Evolutionary conservation across 192 early-diverging fungal species (phyloP), one percentile per base, ranked within the genome.

Genomic region (Coemansia sp.): DNA sequence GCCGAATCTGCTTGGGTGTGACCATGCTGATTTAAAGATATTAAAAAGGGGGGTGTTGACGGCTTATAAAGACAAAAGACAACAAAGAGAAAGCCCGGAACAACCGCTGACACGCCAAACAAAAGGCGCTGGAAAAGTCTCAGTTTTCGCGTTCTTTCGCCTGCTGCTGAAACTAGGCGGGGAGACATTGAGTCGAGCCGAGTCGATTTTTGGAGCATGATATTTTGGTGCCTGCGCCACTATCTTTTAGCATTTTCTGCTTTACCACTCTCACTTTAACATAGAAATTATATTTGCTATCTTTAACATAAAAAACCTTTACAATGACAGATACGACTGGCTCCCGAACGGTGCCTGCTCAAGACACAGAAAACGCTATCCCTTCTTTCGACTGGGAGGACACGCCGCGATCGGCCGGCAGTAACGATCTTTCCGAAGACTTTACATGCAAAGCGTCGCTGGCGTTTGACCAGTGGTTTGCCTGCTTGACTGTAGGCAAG

Each of bases 381-480:
- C 34, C 34, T 37, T 8, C 34, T 37, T 19, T 63, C 14, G 53
- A 63, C 45, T 63, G 61, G 61, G 53, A 63, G 14, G 52, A 48
- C 42, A 45, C 52, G n/a, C 17, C 23, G 8, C 62, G 6, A 8
- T 37, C 34, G 34, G 34, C 34, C 17, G 12, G 52, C 57, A 34
- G 52, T 37, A 30, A 33, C 33, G 50, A 53, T 39, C 37, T 38
- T 13, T 37, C 55, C 0, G 55, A 55, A 1, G 60, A 73, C 57
- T 65, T 71, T 27, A 64, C 61, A 21, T 78, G 74, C 65, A 78
- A 78, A 51, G 64, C 65, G 21, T 78, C 74, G 15, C 58, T 50
- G 33, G 74, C 68, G 10, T 78, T 78, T 37, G 74, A 78, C 59
- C 64, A 78, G 61, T 78, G 64, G 68, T 71, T 67, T 57, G 55